phyloP scores from a whole-genome alignment of 2,329 filamentous ascomycete genomes.

The Alternaria brassicicola region DNA sequence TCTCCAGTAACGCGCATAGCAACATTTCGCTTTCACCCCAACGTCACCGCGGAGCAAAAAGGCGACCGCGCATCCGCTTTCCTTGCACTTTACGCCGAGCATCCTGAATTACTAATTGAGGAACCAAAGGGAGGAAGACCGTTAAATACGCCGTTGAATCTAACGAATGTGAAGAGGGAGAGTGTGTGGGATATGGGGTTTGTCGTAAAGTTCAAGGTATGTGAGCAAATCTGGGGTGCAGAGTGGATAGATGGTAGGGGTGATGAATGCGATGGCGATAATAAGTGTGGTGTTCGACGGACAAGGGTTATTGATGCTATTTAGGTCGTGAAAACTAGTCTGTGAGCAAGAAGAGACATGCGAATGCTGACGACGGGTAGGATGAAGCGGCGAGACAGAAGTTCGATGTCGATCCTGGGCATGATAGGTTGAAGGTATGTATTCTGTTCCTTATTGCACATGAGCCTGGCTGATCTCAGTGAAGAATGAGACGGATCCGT shows the following conservation, averaged over 20 bases:
- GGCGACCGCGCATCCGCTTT: slow-evolving; percentile 32
- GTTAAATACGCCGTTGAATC: slow-evolving; percentile 26
- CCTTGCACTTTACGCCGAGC: slow-evolving; percentile 27
- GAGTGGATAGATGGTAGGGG: background rate
- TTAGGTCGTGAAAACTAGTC: too few relatives aligned
- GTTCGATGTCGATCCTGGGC: slow-evolving; percentile 32
- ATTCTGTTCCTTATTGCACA: background rate
- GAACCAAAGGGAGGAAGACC: slow-evolving; percentile 28
- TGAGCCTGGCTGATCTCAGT: background rate
- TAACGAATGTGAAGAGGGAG: slow-evolving; percentile 33
- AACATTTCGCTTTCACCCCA: slow-evolving; percentile 27
- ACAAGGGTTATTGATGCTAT: too few relatives aligned
- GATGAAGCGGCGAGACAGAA: slow-evolving; percentile 25
- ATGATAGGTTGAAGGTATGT: slow-evolving; percentile 34
- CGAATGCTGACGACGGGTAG: slow-evolving; percentile 6
- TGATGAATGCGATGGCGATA: background rate
- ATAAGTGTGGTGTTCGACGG: too few relatives aligned
- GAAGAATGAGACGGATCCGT: slow-evolving; percentile 35
- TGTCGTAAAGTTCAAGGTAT: slow-evolving; percentile 34
- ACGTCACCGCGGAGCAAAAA: slow-evolving; percentile 27
- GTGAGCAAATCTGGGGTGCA: background rate
- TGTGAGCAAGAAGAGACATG: background rate
- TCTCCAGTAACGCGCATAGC: slow-evolving; percentile 31
- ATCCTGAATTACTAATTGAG: slow-evolving; percentile 22
- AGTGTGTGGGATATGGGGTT: slow-evolving; percentile 35